These are phyloP conservation scores for Podospora comata DNA, from an alignment of 495 filamentous ascomycete species.

Conservation along the genomic window DNA sequence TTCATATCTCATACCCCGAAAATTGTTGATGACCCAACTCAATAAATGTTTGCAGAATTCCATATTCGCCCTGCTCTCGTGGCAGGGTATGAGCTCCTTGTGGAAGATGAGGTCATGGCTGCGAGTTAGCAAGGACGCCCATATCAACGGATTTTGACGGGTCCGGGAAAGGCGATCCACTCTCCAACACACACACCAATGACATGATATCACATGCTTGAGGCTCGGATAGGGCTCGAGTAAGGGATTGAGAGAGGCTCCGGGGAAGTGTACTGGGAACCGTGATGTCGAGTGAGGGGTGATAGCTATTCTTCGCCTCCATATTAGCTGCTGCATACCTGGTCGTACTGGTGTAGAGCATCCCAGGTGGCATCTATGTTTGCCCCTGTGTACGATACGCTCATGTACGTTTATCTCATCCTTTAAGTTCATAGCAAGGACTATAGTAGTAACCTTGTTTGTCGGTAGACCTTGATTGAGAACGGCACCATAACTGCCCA, in stretches of 20 bases:
- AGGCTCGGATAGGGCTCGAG: background rate
- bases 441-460: no score
- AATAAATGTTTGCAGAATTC: background rate
- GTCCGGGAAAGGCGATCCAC: background rate
- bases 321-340: background rate
- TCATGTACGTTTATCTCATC: no score
- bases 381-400: no score
- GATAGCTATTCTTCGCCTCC: background rate
- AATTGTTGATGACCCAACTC: background rate
- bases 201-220: background rate
- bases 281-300: background rate
- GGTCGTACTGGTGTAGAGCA: no score
- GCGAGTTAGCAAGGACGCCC: background rate
- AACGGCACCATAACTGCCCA: no score
- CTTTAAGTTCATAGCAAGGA: no score
- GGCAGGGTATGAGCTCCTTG: background rate
- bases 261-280: background rate
- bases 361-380: no score
- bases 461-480: no score
- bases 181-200: background rate
- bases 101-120: slow-evolving; percentile 3
- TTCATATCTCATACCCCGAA: background rate
- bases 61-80: background rate
- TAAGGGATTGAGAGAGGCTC: background rate
- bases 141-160: background rate